Evolutionary conservation across 1,139 yeast species (phyloP).

Genomic region (Pichia cactophila): DNA sequence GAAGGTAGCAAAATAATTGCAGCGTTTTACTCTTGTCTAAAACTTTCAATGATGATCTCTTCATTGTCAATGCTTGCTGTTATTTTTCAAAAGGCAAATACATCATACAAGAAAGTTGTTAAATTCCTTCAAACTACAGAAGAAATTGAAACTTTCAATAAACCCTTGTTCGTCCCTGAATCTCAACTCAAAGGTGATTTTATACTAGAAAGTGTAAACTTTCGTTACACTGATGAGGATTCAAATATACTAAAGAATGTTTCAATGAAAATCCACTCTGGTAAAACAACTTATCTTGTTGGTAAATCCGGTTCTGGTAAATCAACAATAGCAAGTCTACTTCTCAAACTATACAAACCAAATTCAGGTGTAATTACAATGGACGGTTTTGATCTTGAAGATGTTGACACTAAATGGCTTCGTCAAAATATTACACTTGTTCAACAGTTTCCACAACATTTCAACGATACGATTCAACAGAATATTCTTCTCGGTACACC

Average conservation of each 20-base stretch:
- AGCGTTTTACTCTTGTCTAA: slow-evolving; percentile 73
- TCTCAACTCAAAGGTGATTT: slow-evolving; percentile 36
- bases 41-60: slow-evolving; percentile 54
- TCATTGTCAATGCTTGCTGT: slow-evolving; percentile 47
- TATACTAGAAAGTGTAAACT: slow-evolving; percentile 44
- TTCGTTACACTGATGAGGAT: slow-evolving; percentile 38
- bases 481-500: slow-evolving; percentile 49
- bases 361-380: slow-evolving; percentile 43
- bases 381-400: slow-evolving; percentile 43
- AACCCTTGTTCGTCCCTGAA: slow-evolving; percentile 14
- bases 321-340: slow-evolving; percentile 63
- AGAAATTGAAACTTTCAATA: slow-evolving; percentile 11
- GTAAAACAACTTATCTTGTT: slow-evolving; percentile 52
- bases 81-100: slow-evolving; percentile 53
- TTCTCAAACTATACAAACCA: slow-evolving; percentile 48
- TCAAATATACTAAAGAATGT: slow-evolving; percentile 33
- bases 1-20: slow-evolving; percentile 63
- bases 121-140: slow-evolving; percentile 22
- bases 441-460: slow-evolving; percentile 62
- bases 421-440: slow-evolving; percentile 59
- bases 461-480: slow-evolving; percentile 53
- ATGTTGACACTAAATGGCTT: slow-evolving; percentile 46
- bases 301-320: slow-evolving; percentile 93
- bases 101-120: slow-evolving; percentile 43
- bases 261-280: slow-evolving; percentile 29